These are phyloP conservation scores for Monosporascus sp. DNA, from an alignment of 2,329 filamentous ascomycete species.

Conservation along the genomic window DNA sequence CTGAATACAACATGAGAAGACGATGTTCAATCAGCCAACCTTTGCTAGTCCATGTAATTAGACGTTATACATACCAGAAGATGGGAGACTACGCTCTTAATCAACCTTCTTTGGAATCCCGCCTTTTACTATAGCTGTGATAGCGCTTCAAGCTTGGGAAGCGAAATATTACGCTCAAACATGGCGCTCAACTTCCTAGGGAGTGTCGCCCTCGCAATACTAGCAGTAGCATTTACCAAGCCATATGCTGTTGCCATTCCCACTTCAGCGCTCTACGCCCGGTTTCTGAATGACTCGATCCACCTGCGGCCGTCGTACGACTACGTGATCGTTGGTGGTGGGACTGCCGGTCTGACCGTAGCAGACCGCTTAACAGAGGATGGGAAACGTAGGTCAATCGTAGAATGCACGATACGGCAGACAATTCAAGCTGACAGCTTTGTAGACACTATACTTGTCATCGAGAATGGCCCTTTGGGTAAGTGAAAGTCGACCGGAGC, in stretches of 20 bases:
- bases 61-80: too few species aligned
- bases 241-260: neutral
- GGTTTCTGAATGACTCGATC: neutral
- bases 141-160: too few species aligned
- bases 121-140: too few species aligned
- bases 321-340: slow-evolving; percentile 23
- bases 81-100: too few species aligned
- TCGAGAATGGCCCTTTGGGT: slow-evolving; percentile 23
- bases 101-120: too few species aligned
- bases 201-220: neutral
- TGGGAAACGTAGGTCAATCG: slow-evolving; percentile 16
- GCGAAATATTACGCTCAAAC: too few species aligned
- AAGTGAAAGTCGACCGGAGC: neutral
- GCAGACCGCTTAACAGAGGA: slow-evolving; percentile 23
- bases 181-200: neutral
- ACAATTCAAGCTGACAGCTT: neutral
- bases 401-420: neutral
- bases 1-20: too few species aligned
- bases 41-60: too few species aligned
- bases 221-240: neutral
- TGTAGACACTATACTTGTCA: slow-evolving; percentile 20
- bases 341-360: slow-evolving; percentile 21
- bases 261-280: neutral
- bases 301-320: slow-evolving; percentile 15
- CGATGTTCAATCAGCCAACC: too few species aligned